These are phyloP conservation scores for Trichocladium antarcticum DNA, from an alignment of 495 filamentous ascomycete genomes.

Conservation along the genomic window DNA sequence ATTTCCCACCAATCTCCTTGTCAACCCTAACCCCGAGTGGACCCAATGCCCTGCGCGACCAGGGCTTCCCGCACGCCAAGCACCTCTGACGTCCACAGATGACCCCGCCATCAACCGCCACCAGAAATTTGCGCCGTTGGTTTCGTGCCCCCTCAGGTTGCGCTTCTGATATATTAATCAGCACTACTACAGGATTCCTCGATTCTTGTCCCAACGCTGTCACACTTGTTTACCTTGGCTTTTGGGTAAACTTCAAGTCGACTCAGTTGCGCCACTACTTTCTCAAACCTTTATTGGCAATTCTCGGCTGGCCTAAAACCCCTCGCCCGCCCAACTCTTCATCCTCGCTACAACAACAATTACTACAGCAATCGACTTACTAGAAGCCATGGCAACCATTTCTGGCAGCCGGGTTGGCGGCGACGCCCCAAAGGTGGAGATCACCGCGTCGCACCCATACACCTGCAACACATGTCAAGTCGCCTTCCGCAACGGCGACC, in stretches of 20 bases:
- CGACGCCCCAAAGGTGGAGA: slow-evolving; percentile 25
- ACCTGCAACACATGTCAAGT: slow-evolving; percentile 98
- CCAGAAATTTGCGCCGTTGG: slow-evolving; percentile 16
- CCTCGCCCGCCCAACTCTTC: too few relatives aligned
- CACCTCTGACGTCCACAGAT: slow-evolving; percentile 19
- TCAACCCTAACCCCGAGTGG: not conserved
- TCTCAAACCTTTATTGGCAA: too few relatives aligned
- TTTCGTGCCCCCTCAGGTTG: not conserved
- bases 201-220: too few relatives aligned
- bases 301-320: too few relatives aligned
- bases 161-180: slow-evolving; percentile 4
- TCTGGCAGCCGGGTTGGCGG: slow-evolving; percentile 30
- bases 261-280: too few relatives aligned
- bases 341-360: too few relatives aligned
- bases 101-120: slow-evolving; percentile 22
- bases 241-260: too few relatives aligned
- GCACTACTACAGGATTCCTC: not conserved
- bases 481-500: slow-evolving; percentile 83
- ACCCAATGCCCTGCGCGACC: not conserved
- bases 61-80: slow-evolving; percentile 21
- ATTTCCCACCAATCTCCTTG: not conserved
- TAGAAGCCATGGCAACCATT: slow-evolving; percentile 44
- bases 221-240: too few relatives aligned
- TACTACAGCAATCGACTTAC: too few relatives aligned
- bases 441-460: slow-evolving; percentile 61